These are phyloP conservation scores for Cadophora sp. DNA, from an alignment of 2,329 filamentous ascomycete species.

Conservation along the genomic window DNA sequence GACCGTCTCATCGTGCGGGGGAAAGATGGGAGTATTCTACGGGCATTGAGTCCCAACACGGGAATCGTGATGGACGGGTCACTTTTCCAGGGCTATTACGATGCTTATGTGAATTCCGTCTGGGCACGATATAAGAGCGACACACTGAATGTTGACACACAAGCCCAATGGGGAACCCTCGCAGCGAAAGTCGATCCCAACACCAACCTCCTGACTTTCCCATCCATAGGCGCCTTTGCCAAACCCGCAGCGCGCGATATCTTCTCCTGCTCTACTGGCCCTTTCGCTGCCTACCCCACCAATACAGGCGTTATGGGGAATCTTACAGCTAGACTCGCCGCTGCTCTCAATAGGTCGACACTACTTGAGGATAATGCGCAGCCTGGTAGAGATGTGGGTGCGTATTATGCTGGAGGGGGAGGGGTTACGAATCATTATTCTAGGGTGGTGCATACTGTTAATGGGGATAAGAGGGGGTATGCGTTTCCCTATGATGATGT, in stretches of 20 bases:
- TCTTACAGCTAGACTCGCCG: conserved; percentile 33
- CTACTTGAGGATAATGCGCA: conserved; percentile 50
- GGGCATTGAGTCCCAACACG: conserved; percentile 53
- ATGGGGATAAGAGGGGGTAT: conserved; percentile 66
- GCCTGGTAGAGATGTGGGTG: conserved; percentile 55
- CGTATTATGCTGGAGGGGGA: conserved; percentile 57
- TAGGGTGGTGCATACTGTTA: conserved; percentile 62
- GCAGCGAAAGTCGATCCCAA: conserved; percentile 52
- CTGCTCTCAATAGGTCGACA: conserved; percentile 37
- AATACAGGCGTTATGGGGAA: conserved; percentile 31
- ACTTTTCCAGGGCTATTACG: conserved; percentile 52
- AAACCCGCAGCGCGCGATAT: conserved; percentile 68
- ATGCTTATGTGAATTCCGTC: conserved; percentile 53
- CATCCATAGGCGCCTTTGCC: conserved; percentile 56
- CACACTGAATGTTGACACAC: conserved; percentile 67
- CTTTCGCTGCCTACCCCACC: conserved; percentile 53
- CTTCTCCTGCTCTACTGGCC: conserved; percentile 69
- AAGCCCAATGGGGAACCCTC: conserved; percentile 61
- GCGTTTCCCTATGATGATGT: conserved; percentile 74
- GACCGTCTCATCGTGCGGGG: conserved; percentile 55
- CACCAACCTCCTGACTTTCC: conserved; percentile 45
- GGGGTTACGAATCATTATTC: conserved; percentile 67
- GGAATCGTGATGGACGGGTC: conserved; percentile 53
- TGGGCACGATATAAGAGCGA: conserved; percentile 50
- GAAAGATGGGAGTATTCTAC: conserved; percentile 44